phyloP scores from a whole-genome alignment of 177 flowering plant genomes.

The Vitis hybrid region DNA sequence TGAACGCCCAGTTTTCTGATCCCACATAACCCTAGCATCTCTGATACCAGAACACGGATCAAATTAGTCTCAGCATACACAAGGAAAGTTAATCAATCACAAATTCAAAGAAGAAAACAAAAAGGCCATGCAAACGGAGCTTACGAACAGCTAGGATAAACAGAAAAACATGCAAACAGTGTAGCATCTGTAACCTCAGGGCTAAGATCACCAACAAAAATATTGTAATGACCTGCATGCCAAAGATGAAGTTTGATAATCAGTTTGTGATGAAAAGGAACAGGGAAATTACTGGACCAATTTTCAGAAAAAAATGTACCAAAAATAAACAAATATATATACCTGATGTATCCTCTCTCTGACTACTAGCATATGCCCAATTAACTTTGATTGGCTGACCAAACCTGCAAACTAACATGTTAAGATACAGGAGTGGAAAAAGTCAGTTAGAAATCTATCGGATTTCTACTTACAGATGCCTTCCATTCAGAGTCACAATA shows the following conservation, averaged over 20 bases:
- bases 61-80: not conserved
- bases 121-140: slow-evolving; percentile 19
- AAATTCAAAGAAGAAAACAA: not conserved
- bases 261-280: slow-evolving; percentile 71
- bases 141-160: slow-evolving; percentile 94
- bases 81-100: not conserved
- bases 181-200: slow-evolving; percentile 98
- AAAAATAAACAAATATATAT: slow-evolving; percentile 5
- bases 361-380: slow-evolving; percentile 98
- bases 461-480: slow-evolving; percentile 60
- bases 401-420: slow-evolving; percentile 53
- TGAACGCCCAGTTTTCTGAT: slow-evolving; percentile 98
- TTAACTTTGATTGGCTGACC: slow-evolving; percentile 99
- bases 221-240: slow-evolving; percentile 74
- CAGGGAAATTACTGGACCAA: slow-evolving; percentile 25
- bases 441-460: not conserved
- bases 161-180: slow-evolving; percentile 85
- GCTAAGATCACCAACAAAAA: slow-evolving; percentile 96
- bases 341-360: slow-evolving; percentile 97
- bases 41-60: slow-evolving; percentile 34
- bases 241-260: slow-evolving; percentile 22
- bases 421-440: not conserved
- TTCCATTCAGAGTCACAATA: slow-evolving; percentile 74
- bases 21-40: slow-evolving; percentile 99
- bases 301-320: not conserved